Conservation (phyloP, 139 green algal genomes). For the Asterochloris sp. region DNA sequence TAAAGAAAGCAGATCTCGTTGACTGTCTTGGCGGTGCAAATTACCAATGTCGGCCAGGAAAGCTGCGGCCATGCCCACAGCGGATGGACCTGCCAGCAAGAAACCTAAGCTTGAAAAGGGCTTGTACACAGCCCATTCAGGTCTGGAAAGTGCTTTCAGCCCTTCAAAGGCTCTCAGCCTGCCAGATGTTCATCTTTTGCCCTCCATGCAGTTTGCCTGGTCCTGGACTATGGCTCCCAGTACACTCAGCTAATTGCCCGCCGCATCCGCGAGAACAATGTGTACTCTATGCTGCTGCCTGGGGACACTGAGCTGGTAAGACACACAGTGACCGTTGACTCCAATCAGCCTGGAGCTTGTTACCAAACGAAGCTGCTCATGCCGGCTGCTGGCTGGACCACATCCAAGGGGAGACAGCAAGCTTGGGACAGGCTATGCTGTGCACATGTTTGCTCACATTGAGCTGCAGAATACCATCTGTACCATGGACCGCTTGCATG, state of each 20-base stretch:
- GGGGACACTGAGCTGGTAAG: constrained; percentile 80
- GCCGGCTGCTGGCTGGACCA: not conserved
- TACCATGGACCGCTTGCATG: not conserved
- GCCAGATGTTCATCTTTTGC: too few relatives aligned
- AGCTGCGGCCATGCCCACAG: not conserved
- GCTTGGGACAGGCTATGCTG: too few relatives aligned
- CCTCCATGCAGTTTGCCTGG: constrained; percentile 33
- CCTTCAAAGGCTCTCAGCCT: too few relatives aligned
- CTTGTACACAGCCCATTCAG: constrained; percentile 14
- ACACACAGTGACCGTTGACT: too few relatives aligned
- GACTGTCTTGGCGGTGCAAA: too few relatives aligned
- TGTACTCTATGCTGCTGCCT: constrained; percentile 91
- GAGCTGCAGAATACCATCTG: not conserved
- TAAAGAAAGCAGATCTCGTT: too few relatives aligned
- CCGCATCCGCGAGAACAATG: constrained; percentile 84
- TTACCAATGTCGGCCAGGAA: too few relatives aligned
- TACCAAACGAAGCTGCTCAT: not conserved
- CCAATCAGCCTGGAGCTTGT: not conserved
- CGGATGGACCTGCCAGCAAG: constrained; percentile 6
- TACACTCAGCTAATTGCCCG: constrained; percentile 98
- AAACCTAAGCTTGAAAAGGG: constrained; percentile 10
- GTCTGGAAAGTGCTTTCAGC: not conserved
- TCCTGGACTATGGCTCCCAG: constrained; percentile 92
- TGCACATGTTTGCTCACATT: too few relatives aligned
- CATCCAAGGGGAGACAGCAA: not conserved